Base-by-base conservation (phyloP, 352 stramenopile genomes). In the Phytophthora capsici region DNA sequence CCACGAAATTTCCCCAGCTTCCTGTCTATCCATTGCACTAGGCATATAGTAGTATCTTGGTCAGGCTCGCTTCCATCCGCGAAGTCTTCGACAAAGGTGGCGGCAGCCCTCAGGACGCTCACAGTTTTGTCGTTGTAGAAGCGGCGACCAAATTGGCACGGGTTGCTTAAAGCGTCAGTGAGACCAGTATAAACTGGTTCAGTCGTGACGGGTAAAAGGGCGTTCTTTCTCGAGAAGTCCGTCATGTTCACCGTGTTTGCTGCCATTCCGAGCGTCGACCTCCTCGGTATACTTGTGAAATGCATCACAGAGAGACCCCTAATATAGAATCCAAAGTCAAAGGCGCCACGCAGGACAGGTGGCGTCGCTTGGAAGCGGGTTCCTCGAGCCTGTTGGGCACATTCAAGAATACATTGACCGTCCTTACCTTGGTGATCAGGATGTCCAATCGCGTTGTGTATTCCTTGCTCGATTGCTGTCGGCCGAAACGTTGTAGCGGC, bases 341-440 rank as follows among this genome's bases (percentile, higher is more conserved):
- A 65, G 3, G 47, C 46, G 1, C 47, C 57, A 1, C 38, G 37
- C 4, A 65, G 28, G 2, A 65, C 40, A 8, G 26, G 56, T 7
- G 37, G 56, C 1, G 36, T 16, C 14, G 23, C 25, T 6, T 3
- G 46, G 14, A 64, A 37, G 10, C 17, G 34, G 56, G 22, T 38
- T 28, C 30, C 54, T 38, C 19, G 54, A 28, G 54, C 28, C 43
- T 61, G 50, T 22, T 61, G 36, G 6, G 6, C 46, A 56, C 17
- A 64, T 51, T 64, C 46, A 45, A 57, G 56, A 43, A 64, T 23
- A 45, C 16, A 64, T 45, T 64, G 56, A 23, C 22, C 20, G 9
- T 51, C 45, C 56, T 57, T 57, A 56, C 30, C 43, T 61, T 61
- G 6, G 30, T 53, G 4, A 14, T 57, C 26, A 7, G 46, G 46